phyloP scores from a whole-genome alignment of 306 rosid species.

The Ormosia emarginata region DNA sequence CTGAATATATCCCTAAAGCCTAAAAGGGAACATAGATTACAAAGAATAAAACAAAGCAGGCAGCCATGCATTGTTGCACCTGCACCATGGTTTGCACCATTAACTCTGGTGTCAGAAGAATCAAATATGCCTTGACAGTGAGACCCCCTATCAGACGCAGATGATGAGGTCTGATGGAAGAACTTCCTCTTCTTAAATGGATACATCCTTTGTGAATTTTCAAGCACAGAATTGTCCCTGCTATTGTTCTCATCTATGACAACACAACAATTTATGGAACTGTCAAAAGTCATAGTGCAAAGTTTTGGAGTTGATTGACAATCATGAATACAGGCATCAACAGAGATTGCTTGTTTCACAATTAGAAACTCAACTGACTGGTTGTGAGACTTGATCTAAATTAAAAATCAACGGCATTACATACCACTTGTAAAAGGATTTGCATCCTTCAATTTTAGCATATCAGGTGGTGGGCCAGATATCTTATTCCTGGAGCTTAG shows the following conservation, averaged over 20 bases:
- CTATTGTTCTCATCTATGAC: constrained; percentile 40
- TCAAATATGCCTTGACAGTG: constrained; percentile 41
- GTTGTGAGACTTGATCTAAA: background rate
- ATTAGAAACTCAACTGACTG: background rate
- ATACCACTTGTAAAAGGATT: constrained; percentile 29
- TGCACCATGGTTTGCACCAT: constrained; percentile 36
- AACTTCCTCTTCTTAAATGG: constrained; percentile 82
- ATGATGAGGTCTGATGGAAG: constrained; percentile 41
- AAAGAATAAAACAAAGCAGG: constrained; percentile 10
- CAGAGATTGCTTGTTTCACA: background rate
- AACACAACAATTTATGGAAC: constrained; percentile 14
- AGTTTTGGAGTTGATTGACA: background rate
- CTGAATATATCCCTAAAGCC: constrained; percentile 18
- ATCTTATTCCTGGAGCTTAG: constrained; percentile 22
- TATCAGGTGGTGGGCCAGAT: constrained; percentile 22
- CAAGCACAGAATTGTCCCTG: constrained; percentile 37
- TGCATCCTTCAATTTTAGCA: constrained; percentile 19
- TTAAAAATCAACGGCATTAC: background rate
- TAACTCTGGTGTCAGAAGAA: constrained; percentile 39
- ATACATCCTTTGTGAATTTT: constrained; percentile 57
- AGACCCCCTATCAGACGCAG: constrained; percentile 49
- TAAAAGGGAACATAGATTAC: constrained; percentile 6
- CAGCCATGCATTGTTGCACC: constrained; percentile 32
- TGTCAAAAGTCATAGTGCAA: background rate
- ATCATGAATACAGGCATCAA: background rate